Base-by-base conservation (phyloP, 768 basidiomycete genomes). In the Tephrocybe rancida region DNA sequence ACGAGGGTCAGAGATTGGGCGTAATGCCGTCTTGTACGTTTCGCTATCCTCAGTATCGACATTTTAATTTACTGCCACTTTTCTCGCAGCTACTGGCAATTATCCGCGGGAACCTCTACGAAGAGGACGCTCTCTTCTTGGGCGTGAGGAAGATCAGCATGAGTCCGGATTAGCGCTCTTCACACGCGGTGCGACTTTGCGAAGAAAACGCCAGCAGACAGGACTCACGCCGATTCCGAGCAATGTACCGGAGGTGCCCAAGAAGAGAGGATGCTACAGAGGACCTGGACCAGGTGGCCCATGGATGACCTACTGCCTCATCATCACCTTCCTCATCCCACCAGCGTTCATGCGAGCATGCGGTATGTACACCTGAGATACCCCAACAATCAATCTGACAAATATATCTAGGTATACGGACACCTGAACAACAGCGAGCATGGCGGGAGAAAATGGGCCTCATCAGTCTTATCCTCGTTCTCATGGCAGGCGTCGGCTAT, bases 371-470 rank as follows among this genome's bases (percentile, higher is more conserved):
- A 11, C 50, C 34, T n/a, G 39, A 43, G 29, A 30, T 48, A n/a
- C 24, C n/a, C 10, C 19, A 46, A 39, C 30, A 25, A 39, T 41
- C 26, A 35, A 32, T 13, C 34, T 54, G 16, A 50, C 19, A 6
- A 26, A n/a, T 6, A 1, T 48, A n/a, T 47, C 25, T 55, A 95
- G 93, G 95, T 50, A 88, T 97, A 59, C 81, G 82, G 50, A 95
- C 88, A 25, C 89, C 92, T 0, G 97, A 99, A 59, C 90, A 89
- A 60, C 95, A 97, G 68, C 85, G 94, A 44, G 97, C 97, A 38
- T 99, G 95, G 95, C 81, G 97, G 58, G 97, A 99, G 73, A 99
- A 99, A 76, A 93, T 98, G 71, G 97, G 96, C 7, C 82, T 99
- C 22, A 76, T 99, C 44, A 75, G 79, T 59, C 78, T 98, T 69